phyloP scores from a whole-genome alignment of 2,329 filamentous ascomycete genomes.

The Metarhizium guizhouense region DNA sequence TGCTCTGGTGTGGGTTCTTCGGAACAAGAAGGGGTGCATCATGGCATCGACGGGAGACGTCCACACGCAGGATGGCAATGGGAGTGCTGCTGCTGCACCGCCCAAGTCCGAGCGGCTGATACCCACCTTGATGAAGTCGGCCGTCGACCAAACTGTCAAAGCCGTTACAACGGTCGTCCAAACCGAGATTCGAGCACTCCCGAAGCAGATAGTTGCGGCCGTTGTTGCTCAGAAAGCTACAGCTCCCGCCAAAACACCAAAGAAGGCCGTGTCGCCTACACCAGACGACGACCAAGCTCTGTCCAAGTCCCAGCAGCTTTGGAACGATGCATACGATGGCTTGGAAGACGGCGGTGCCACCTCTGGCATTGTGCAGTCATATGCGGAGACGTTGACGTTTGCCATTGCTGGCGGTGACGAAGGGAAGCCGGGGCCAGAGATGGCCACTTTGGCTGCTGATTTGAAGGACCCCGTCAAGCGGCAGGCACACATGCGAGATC shows the following conservation, averaged over 20 bases:
- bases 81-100: background rate
- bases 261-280: background rate
- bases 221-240: slow-evolving; percentile 3
- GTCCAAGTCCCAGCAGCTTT: slow-evolving; percentile 7
- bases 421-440: background rate
- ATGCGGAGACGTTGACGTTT: slow-evolving; percentile 6
- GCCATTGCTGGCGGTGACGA: slow-evolving; percentile 6
- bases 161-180: slow-evolving; percentile 7
- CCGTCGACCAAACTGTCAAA: slow-evolving; percentile 7
- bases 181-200: slow-evolving; percentile 7
- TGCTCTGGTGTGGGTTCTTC: background rate
- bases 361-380: slow-evolving; percentile 6
- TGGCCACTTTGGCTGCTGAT: slow-evolving; percentile 2
- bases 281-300: slow-evolving; percentile 1
- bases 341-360: slow-evolving; percentile 5
- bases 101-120: slow-evolving; percentile 3
- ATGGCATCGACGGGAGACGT: slow-evolving; percentile 4
- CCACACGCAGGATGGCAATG: slow-evolving; percentile 4
- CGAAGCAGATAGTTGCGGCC: slow-evolving; percentile 5
- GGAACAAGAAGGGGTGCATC: background rate
- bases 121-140: slow-evolving; percentile 6
- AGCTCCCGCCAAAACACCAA: background rate
- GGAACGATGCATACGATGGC: slow-evolving; percentile 8
- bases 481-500: slow-evolving; percentile 8
- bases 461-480: slow-evolving; percentile 7